Percentiles rank a stretch among this genome's conserved stretches.
phyloP scores from a whole-genome alignment of 2,329 filamentous ascomycete genomes.

The Fusarium globosum region DNA sequence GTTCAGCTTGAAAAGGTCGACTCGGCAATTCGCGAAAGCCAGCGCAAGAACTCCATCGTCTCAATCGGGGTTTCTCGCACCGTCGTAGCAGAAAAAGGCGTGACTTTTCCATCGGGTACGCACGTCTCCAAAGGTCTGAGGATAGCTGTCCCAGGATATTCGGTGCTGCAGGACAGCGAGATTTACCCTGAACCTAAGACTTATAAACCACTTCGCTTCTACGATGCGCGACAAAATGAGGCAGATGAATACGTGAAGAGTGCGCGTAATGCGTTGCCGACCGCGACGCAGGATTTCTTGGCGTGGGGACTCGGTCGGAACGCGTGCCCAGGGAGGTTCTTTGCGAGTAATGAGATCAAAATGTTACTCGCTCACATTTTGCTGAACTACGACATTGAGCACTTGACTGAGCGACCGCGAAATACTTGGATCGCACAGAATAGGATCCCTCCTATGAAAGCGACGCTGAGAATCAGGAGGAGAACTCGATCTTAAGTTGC shows the following conservation, averaged over 20 bases:
- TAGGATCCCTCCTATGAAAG: slow-evolving; percentile 4
- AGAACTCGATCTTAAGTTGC: background rate
- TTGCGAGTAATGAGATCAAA: slow-evolving; percentile 9
- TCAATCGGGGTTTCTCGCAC: background rate
- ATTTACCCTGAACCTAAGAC: slow-evolving; percentile 1
- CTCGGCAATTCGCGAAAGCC: slow-evolving; percentile 17
- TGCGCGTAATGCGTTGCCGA: background rate
- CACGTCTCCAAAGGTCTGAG: slow-evolving; percentile 7
- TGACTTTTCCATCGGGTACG: slow-evolving; percentile 1
- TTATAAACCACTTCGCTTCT: background rate
- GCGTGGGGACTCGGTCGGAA: slow-evolving; percentile 9
- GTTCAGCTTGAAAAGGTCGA: slow-evolving; percentile 11
- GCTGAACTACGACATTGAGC: background rate
- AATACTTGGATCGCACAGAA: slow-evolving; percentile 19
- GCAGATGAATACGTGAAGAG: background rate
- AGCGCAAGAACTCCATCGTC: slow-evolving; percentile 12
- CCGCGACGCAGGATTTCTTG: background rate
- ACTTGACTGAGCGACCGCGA: background rate
- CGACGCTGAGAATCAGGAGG: background rate
- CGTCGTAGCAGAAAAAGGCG: background rate
- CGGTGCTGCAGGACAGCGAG: slow-evolving; percentile 2
- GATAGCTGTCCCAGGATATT: slow-evolving; percentile 5
- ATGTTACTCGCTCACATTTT: background rate
- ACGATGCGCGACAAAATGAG: background rate
- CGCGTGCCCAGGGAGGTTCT: slow-evolving; percentile 2